Conservation (phyloP, 495 filamentous ascomycete species). For the Lichenothelia convexa region DNA sequence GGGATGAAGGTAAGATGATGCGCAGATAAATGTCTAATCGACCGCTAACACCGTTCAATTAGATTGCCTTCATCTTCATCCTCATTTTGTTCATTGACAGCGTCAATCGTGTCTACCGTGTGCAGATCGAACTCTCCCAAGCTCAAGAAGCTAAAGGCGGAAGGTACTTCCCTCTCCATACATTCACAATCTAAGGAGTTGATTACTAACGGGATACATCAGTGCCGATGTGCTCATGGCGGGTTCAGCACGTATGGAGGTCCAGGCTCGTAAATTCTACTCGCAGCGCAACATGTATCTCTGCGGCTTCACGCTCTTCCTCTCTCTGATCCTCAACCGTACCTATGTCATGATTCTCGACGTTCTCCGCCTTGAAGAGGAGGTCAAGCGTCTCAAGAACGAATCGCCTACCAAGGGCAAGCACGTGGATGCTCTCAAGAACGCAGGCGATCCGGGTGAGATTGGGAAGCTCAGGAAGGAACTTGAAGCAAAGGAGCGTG, state of each 20-base stretch:
- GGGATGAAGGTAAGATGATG: conserved; percentile 42
- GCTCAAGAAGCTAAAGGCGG: conserved; percentile 27
- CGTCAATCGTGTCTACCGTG: conserved; percentile 94
- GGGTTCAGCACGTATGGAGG: conserved; percentile 88
- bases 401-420: conserved; percentile 54
- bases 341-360: conserved; percentile 97
- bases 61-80: conserved; percentile 98
- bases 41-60: conserved; percentile 5
- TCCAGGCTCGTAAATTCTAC: conserved; percentile 99
- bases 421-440: conserved; percentile 39
- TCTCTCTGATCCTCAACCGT: conserved; percentile 96
- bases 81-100: conserved; percentile 95
- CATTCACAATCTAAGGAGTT: too few species aligned
- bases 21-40: neutral
- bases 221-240: conserved; percentile 48
- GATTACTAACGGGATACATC: too few species aligned
- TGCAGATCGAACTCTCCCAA: conserved; percentile 66
- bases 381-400: conserved; percentile 68
- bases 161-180: too few species aligned
- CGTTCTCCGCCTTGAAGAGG: conserved; percentile 79
- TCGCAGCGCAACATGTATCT: conserved; percentile 99
- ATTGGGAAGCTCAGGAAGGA: conserved; percentile 44
- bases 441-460: conserved; percentile 56
- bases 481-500: conserved; percentile 26
- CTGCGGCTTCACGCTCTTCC: conserved; percentile 97